Base-by-base conservation (phyloP, 495 filamentous ascomycete species). In the Aspergillus incahuasiensis region DNA sequence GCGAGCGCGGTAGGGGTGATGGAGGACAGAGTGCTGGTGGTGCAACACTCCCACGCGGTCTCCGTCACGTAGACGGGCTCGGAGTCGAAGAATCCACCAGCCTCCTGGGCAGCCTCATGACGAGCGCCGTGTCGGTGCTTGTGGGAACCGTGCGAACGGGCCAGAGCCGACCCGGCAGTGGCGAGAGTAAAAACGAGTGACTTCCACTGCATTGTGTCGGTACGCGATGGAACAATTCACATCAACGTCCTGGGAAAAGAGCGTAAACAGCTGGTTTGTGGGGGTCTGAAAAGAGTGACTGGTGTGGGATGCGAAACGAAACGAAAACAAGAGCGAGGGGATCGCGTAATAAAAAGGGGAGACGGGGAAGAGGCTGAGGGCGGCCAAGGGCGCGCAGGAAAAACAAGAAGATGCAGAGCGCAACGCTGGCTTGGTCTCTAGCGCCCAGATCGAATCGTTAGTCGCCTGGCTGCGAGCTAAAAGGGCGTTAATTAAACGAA, bases 171-270 rank as follows among this genome's bases (percentile, higher is more conserved):
- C n/a, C 60, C 60, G 42, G 59, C 58, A 24, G 58, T 51, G 42
- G 57, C 48, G 20, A 57, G 44, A 51, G 61, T 25, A 25, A 70
- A 50, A 54, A 69, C 50, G 49, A 61, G 55, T 39, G 61, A 65
- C 42, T 59, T 62, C 63, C 61, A 65, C 56, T 60, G 63, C 68
- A 74, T 74, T 18, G 30, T 18, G 30, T 63, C 56, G 48, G 42
- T 42, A 24, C 44, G 32, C 42, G 21, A 44, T 40, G 38, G 34
- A 48, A 41, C 48, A 56, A 43, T 48, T 34, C 54, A 46, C 52
- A 56, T 52, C 48, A 19, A 51, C 43, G 41, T 24, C 39, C 30
- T 32, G 15, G 15, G 12, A 25, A 51, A 50, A 19, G 32, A 51
- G 47, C 7, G 44, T 43, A 52, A 43, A 39, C 49, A 52, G 39